These are phyloP conservation scores for Boletellus sp. DNA, from an alignment of 1,284 basidiomycete species.

Conservation along the genomic window DNA sequence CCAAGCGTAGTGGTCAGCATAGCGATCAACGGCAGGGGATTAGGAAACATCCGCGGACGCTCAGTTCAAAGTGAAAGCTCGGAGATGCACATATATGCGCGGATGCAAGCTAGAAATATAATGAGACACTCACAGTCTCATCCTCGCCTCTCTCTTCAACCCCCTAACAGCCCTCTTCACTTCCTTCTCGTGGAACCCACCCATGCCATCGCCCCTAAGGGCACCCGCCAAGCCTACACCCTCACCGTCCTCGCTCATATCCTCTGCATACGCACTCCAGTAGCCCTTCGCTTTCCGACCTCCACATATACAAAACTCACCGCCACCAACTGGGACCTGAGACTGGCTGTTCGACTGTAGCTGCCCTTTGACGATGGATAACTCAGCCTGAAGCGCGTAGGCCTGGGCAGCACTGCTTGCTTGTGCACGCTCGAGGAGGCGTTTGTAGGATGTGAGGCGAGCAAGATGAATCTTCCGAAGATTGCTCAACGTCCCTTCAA, in stretches of 20 bases:
- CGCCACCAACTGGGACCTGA: conserved; percentile 4
- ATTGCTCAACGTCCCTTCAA: conserved; percentile 51
- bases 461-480: conserved; percentile 58
- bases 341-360: conserved; percentile 7
- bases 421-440: conserved; percentile 72
- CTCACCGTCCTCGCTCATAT: conserved; percentile 37
- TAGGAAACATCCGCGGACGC: neutral
- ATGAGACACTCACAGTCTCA: conserved; percentile 56
- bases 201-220: conserved; percentile 31
- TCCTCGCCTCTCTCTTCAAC: conserved; percentile 62
- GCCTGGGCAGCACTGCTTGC: conserved; percentile 71
- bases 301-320: conserved; percentile 55
- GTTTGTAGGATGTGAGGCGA: conserved; percentile 68
- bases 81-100: neutral
- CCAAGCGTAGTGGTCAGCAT: conserved; percentile 10
- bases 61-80: neutral
- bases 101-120: conserved; percentile 1
- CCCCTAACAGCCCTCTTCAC: conserved; percentile 61
- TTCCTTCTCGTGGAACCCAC: conserved; percentile 60
- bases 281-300: conserved; percentile 55
- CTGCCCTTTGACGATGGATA: conserved; percentile 41
- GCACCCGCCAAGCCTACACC: conserved; percentile 13
- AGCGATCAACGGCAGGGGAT: neutral
- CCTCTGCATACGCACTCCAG: conserved; percentile 57
- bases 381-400: conserved; percentile 74